Conservation (phyloP, 768 basidiomycete genomes). For the Rhodosporidiobolus sp. region DNA sequence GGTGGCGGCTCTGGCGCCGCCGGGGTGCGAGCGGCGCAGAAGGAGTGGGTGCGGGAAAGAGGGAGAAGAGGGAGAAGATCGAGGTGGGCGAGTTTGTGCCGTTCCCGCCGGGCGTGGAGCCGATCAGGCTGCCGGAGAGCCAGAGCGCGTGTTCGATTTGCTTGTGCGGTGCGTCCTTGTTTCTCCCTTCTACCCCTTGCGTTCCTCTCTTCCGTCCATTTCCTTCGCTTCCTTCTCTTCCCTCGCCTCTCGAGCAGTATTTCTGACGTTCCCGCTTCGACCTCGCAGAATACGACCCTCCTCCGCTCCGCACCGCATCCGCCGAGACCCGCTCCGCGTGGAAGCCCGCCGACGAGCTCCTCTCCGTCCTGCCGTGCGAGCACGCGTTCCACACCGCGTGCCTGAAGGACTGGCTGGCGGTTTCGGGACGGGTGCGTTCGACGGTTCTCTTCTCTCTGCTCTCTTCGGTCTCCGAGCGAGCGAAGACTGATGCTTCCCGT, state of each 20-base stretch:
- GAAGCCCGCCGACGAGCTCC: constrained; percentile 13
- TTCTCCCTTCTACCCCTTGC: no score
- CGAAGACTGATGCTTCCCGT: no score
- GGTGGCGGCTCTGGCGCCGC: constrained; percentile 11
- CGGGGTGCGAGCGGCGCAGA: neutral
- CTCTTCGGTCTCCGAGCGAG: neutral
- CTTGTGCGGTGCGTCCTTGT: constrained; percentile 12
- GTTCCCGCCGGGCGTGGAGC: constrained; percentile 10
- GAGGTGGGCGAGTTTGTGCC: neutral
- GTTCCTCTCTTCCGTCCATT: no score
- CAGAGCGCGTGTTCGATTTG: constrained; percentile 37
- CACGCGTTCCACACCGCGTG: constrained; percentile 35
- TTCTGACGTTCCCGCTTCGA: neutral
- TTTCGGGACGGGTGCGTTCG: constrained; percentile 22
- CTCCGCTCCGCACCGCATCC: neutral
- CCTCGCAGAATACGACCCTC: constrained; percentile 28
- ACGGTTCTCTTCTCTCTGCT: neutral
- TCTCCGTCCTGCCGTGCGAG: constrained; percentile 22
- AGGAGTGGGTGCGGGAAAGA: neutral
- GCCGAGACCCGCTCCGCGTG: neutral
- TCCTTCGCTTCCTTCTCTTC: no score
- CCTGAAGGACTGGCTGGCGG: constrained; percentile 29
- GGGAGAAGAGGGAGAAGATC: neutral
- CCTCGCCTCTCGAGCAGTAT: neutral
- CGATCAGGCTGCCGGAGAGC: constrained; percentile 11